Evolutionary conservation across 1,284 basidiomycete genomes (phyloP), one percentile per base, ranked within the genome.

Genomic region (Malassezia cuniculi): DNA sequence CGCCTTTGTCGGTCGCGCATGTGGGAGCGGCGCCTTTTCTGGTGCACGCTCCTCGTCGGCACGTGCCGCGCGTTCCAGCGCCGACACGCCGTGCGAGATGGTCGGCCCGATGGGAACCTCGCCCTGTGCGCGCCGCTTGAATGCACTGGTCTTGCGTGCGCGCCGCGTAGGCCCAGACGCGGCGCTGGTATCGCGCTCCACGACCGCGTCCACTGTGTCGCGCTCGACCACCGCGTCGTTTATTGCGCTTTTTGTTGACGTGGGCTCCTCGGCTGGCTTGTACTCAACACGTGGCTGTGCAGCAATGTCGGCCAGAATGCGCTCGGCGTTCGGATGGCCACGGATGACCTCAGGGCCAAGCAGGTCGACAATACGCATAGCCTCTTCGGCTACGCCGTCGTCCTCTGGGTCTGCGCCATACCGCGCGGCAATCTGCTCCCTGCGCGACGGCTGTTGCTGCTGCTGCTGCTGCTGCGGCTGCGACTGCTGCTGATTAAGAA

Each of bases 1-100:
- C 19, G 61, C 60, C 34, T 65, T 65, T n/a, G 54, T 51, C 11
- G 61, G 61, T 11, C 61, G 32, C 5, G 61, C 61, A 31, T 65
- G 61, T 3, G 61, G 61, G 1, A 60, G 50, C 4, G 46, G 34
- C 27, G 41, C 34, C 10, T 56, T 39, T 11, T 46, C 36, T 22
- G 36, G 15, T 19, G 37, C 38, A 20, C 57, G 34, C 26, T 41
- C 35, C 6, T 59, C 55, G 22, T 63, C 60, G 1, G 44, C 45
- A 6, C 53, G 37, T 1, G 38, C 41, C 5, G 60, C 56, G 2
- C 58, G 25, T 28, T 63, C 58, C 11, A 63, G 39, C 16, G 60
- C 60, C 14, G 60, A 54, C 37, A 63, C 45, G 34, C 58, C 58
- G 7, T 57, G 32, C 8, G 57, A 58, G 28, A 50, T 25, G 3